Evolutionary conservation across 2,329 filamentous ascomycete species (phyloP).

Genomic region (Pseudogymnoascus verrucosus): DNA sequence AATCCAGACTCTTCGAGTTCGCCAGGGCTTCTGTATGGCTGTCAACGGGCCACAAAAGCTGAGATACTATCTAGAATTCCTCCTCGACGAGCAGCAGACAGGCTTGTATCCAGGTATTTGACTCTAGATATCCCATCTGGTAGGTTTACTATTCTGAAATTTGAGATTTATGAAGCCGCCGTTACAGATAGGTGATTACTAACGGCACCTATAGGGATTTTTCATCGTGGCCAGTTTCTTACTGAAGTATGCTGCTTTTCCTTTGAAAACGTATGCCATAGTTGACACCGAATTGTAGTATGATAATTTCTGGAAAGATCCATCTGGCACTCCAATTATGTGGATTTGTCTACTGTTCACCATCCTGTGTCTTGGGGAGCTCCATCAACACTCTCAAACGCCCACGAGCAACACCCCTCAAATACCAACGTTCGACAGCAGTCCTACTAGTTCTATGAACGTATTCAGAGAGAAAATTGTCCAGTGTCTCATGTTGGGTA

Average conservation of each 20-base stretch:
- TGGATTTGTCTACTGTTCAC: constrained; percentile 23
- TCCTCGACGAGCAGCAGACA: constrained; percentile 23
- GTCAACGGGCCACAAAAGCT: constrained; percentile 22
- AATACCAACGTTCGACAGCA: constrained; percentile 22
- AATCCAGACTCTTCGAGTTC: constrained; percentile 18
- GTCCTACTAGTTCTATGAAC: constrained; percentile 21
- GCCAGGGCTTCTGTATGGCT: constrained; percentile 23
- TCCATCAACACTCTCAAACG: not conserved
- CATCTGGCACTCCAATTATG: constrained; percentile 17
- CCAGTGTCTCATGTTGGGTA: constrained; percentile 26
- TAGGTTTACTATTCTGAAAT: constrained; percentile 20
- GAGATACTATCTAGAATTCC: constrained; percentile 26
- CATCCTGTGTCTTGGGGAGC: constrained; percentile 20
- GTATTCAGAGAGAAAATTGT: constrained; percentile 24
- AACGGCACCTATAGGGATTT: constrained; percentile 21
- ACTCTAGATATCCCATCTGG: constrained; percentile 21
- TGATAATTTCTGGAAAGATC: constrained; percentile 24
- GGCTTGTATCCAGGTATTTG: constrained; percentile 23
- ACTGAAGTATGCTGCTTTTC: constrained; percentile 21
- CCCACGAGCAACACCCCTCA: constrained; percentile 12
- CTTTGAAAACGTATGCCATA: constrained; percentile 5
- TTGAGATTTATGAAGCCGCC: constrained; percentile 13
- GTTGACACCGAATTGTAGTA: constrained; percentile 23
- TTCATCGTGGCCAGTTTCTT: constrained; percentile 25
- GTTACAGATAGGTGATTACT: constrained; percentile 13